Evolutionary conservation across 1,284 basidiomycete species (phyloP).

Genomic region (Trametes sp.): DNA sequence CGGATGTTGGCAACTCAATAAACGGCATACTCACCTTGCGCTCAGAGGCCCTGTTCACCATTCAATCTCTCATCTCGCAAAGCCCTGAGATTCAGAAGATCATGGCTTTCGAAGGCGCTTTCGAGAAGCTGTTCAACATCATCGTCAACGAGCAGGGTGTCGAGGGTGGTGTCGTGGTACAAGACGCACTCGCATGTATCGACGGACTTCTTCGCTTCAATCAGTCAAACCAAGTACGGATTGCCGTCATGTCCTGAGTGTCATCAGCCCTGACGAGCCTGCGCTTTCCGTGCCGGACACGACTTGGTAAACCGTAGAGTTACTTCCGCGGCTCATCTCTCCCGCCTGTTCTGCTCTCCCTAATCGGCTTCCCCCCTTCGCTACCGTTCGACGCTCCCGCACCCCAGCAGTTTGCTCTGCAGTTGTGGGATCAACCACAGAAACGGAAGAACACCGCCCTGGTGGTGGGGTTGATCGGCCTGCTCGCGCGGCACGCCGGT

Average conservation of each 20-base stretch:
- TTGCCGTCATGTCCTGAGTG: constrained; percentile 26
- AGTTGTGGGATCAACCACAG: constrained; percentile 86
- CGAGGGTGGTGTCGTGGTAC: constrained; percentile 89
- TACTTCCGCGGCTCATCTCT: constrained; percentile 95
- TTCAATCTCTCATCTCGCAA: constrained; percentile 84
- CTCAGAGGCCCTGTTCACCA: constrained; percentile 81
- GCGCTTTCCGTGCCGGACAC: constrained; percentile 14
- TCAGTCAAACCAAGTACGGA: constrained; percentile 89
- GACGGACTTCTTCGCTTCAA: constrained; percentile 92
- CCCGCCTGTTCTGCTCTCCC: constrained; percentile 89
- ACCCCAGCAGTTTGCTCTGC: constrained; percentile 93
- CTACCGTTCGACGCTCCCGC: constrained; percentile 69
- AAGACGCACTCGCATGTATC: constrained; percentile 87
- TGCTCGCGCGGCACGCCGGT: constrained; percentile 78
- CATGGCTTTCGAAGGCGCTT: constrained; percentile 95
- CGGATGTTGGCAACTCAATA: background rate
- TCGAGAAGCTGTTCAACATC: constrained; percentile 94
- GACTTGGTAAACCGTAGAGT: constrained; percentile 62
- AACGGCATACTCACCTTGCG: background rate
- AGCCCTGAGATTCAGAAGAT: constrained; percentile 98
- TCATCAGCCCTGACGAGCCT: constrained; percentile 29
- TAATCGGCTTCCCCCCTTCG: constrained; percentile 86
- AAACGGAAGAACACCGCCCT: constrained; percentile 83
- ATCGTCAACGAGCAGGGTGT: constrained; percentile 89
- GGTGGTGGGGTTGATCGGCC: constrained; percentile 81